phyloP scores from a whole-genome alignment of 768 basidiomycete genomes.

The Macrolepiota albuminosa region DNA sequence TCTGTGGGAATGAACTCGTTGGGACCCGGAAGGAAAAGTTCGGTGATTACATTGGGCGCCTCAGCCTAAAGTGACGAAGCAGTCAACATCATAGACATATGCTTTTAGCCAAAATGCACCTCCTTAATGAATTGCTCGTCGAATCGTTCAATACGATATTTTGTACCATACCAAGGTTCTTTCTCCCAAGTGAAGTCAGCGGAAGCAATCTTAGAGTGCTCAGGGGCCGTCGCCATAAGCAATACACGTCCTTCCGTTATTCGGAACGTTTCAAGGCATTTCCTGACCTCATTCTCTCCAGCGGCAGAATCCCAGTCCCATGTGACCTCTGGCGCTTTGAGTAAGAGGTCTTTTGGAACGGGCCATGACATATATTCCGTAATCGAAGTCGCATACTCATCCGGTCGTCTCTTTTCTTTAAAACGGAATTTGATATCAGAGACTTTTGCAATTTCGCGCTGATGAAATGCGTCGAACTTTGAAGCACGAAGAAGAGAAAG shows the following conservation, averaged over 20 bases:
- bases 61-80: constrained; percentile 44
- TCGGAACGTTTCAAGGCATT: constrained; percentile 56
- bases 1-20: constrained; percentile 91
- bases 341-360: constrained; percentile 68
- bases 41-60: constrained; percentile 55
- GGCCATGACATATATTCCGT: constrained; percentile 77
- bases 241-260: constrained; percentile 62
- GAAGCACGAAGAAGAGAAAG: constrained; percentile 63
- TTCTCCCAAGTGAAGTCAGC: constrained; percentile 51
- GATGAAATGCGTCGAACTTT: constrained; percentile 57
- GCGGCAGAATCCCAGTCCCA: constrained; percentile 66
- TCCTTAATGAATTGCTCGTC: constrained; percentile 56
- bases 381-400: constrained; percentile 74
- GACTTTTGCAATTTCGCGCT: constrained; percentile 71
- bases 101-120: constrained; percentile 25
- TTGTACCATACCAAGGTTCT: constrained; percentile 93
- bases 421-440: constrained; percentile 79
- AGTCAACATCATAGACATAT: neutral
- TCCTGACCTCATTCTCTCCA: constrained; percentile 48
- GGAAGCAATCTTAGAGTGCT: constrained; percentile 45
- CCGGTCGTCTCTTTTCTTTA: constrained; percentile 76
- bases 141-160: constrained; percentile 72
- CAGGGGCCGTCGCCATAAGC: constrained; percentile 74
- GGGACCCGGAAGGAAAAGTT: constrained; percentile 73
- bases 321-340: constrained; percentile 66